Evolutionary conservation across 495 filamentous ascomycete genomes (phyloP), one percentile per base, ranked within the genome.

Genomic region (Daldinia loculata): DNA sequence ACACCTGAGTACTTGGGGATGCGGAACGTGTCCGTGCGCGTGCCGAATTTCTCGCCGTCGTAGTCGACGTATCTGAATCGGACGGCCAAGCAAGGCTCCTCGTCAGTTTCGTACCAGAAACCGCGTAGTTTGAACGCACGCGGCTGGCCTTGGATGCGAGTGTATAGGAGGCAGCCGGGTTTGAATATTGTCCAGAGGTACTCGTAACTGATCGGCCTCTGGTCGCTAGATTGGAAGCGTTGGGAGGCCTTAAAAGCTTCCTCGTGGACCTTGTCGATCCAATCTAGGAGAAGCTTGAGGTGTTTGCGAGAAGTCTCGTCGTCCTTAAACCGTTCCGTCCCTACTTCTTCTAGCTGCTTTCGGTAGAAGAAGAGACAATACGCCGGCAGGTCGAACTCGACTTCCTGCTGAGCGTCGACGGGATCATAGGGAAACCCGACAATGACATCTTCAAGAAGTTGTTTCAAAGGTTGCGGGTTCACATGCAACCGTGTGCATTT

Each of bases 101-200:
- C 67, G 24, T 60, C 48, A 0, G 36, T 19, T 22, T 75, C 75
- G 63, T 80, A 81, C 45, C 59, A 72, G 36, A 51, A 57, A 4
- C 66, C 63, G n/a, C 34, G 15, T 39, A 79, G 24, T 36, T 72
- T 74, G 66, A 72, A 77, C 2, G 78, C 78, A 19, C 79, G 77
- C 53, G 70, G 56, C 32, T 77, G 76, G 7, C 66, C 67, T 14
- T 75, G 61, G 5, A 77, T 6, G 19, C 69, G 71, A 63, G 56
- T 69, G 66, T 76, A 70, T 1, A 76, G 66, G 48, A 81, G 67
- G 43, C 59, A 52, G 6, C 70, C 56, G 9, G 77, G 75, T 0
- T 68, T 65, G 72, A 79, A 80, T 12, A 78, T 64, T 3, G 76
- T 79, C 80, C 80, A 82, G 11, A 80, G 72, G 26, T 71, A 51